Evolutionary conservation across 257 asterid genomes (phyloP).

Genomic region (Thymus mandschuricus): DNA sequence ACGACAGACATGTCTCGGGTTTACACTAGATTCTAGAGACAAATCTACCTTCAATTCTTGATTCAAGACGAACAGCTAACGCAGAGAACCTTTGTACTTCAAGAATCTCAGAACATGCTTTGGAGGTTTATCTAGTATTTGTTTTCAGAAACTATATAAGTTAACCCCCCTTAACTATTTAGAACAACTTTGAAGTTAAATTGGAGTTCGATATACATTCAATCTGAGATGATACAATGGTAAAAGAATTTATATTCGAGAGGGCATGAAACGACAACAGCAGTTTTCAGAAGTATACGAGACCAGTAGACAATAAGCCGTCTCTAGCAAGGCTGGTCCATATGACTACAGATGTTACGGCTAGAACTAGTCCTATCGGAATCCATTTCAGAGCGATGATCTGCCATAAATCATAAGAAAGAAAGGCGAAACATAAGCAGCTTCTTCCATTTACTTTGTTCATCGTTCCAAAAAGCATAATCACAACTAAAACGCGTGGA

Average conservation of each 20-base stretch:
- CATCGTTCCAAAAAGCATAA: background rate
- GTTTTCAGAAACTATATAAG: too few relatives aligned
- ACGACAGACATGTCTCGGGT: too few relatives aligned
- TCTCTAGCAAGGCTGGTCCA: slow-evolving; percentile 44
- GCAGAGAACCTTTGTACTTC: too few relatives aligned
- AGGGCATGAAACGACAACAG: background rate
- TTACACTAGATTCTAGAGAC: too few relatives aligned
- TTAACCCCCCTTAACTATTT: too few relatives aligned
- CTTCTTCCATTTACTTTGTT: background rate
- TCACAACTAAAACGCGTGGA: background rate
- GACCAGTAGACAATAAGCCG: slow-evolving; percentile 22
- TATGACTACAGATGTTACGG: slow-evolving; percentile 46
- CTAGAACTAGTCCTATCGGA: slow-evolving; percentile 45
- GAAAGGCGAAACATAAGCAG: slow-evolving; percentile 4
- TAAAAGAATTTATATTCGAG: background rate
- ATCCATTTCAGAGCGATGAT: slow-evolving; percentile 64
- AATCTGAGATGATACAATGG: background rate
- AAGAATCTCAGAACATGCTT: too few relatives aligned
- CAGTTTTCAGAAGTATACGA: background rate
- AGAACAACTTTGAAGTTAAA: too few relatives aligned
- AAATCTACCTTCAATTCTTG: too few relatives aligned
- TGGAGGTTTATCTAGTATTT: too few relatives aligned
- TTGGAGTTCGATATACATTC: background rate
- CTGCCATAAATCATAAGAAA: slow-evolving; percentile 29
- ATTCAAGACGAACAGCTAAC: too few relatives aligned